Percentiles rank a stretch among this genome's conserved stretches.
Evolutionary conservation across 345 rosid species (phyloP).

Genomic region (Geranium brycei): DNA sequence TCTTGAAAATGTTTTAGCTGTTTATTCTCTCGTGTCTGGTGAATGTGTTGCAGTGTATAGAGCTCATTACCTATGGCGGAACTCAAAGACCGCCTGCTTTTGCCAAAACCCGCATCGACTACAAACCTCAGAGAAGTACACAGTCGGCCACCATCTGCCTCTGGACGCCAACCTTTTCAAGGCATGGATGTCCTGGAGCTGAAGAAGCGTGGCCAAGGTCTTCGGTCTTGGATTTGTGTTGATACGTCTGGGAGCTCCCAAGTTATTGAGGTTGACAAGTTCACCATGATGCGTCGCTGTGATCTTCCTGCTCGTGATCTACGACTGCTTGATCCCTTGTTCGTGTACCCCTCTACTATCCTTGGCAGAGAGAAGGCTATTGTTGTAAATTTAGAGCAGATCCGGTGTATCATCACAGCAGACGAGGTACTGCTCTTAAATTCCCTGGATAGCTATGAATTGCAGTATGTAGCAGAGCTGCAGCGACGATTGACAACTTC

Average conservation of each 20-base stretch:
- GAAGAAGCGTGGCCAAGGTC: constrained; percentile 82
- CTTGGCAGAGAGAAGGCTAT: constrained; percentile 98
- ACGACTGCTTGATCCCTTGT: constrained; percentile 84
- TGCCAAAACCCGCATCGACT: constrained; percentile 81
- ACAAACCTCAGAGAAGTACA: constrained; percentile 55
- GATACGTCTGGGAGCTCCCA: constrained; percentile 74
- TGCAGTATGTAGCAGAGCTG: constrained; percentile 92
- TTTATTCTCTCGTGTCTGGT: neutral
- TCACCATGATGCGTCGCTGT: constrained; percentile 92
- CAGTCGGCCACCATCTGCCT: constrained; percentile 40
- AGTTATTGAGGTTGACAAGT: constrained; percentile 88
- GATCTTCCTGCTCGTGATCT: constrained; percentile 97
- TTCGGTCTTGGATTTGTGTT: constrained; percentile 89
- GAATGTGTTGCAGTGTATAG: constrained; percentile 8
- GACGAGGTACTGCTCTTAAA: constrained; percentile 91
- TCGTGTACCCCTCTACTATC: constrained; percentile 92
- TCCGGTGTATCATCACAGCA: constrained; percentile 86
- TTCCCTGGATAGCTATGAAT: constrained; percentile 88
- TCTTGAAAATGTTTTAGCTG: neutral
- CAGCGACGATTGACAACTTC: constrained; percentile 57
- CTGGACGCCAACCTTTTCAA: constrained; percentile 64
- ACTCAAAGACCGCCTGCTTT: constrained; percentile 72
- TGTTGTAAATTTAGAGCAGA: constrained; percentile 90
- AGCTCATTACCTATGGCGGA: constrained; percentile 46
- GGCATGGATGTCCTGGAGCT: constrained; percentile 67